Evolutionary conservation across 495 filamentous ascomycete species (phyloP).

Genomic region (Aspergillus taichungensis): DNA sequence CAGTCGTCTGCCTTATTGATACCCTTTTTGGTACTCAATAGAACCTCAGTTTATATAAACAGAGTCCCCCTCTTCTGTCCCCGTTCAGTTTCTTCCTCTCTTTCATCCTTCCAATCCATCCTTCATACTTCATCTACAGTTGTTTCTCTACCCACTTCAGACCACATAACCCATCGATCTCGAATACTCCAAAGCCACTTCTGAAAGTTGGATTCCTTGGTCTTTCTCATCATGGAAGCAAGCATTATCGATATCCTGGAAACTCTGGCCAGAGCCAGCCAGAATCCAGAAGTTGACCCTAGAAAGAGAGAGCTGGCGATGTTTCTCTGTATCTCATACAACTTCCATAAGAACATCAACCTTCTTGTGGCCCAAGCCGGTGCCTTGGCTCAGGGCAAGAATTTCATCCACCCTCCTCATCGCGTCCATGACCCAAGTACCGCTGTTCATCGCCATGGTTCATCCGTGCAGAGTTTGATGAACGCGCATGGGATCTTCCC

Average conservation of each 20-base stretch:
- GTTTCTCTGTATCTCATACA: conserved; percentile 8
- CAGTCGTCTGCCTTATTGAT: not conserved
- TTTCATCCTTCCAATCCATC: not conserved
- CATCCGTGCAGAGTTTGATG: conserved; percentile 4
- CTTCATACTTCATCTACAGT: too few relatives aligned
- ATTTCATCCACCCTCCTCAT: conserved; percentile 11
- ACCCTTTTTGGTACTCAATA: too few relatives aligned
- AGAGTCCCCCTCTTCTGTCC: not conserved
- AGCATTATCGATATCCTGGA: not conserved
- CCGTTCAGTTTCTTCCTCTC: not conserved
- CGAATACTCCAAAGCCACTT: not conserved
- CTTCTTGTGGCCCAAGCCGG: conserved; percentile 16
- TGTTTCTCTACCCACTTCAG: too few relatives aligned
- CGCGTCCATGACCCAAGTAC: not conserved
- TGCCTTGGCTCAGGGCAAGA: conserved; percentile 7
- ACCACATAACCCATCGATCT: not conserved
- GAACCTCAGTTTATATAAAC: too few relatives aligned
- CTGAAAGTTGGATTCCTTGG: not conserved
- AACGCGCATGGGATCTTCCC: conserved; percentile 6
- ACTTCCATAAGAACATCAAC: conserved; percentile 6
- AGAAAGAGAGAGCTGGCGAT: conserved; percentile 7
- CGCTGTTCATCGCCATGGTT: conserved; percentile 8
- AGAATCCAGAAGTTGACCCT: conserved; percentile 1
- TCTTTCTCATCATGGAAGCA: not conserved
- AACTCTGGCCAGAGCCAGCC: conserved; percentile 1